Base-by-base conservation (phyloP, 768 basidiomycete genomes). In the Filobasidium wieringae region DNA sequence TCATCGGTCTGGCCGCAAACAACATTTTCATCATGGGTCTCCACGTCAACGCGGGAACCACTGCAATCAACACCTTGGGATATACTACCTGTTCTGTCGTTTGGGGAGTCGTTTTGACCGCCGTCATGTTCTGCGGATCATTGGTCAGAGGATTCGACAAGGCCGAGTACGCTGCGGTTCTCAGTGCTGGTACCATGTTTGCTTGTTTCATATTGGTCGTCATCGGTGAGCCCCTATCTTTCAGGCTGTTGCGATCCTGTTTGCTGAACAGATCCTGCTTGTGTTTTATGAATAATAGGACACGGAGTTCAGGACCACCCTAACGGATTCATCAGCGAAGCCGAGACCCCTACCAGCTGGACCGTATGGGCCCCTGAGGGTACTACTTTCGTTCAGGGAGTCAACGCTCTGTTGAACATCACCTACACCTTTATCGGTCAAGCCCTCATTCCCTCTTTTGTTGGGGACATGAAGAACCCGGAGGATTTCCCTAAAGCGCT, bases 401-500 rank as follows among this genome's bases (percentile, higher is more conserved):
- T 64, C 43, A 61, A 40, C 36, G 55, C 57, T 9, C 24, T 58
- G 15, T 32, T 61, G 9, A 58, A 61, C 57, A 64, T 58, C 34
- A 51, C 30, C 49, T 66, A 64, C 51, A 64, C 65, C 3, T 66
- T 57, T 32, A 57, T 63, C 51, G 66, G 66, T 11, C 66, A 67
- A 36, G 66, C 66, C 14, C 45, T 67, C 24, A 67, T 67, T 26
- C 66, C 66, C 1, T 63, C 63, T 0, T 67, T 64, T 41, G 60
- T 64, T 19, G 66, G 66, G 22, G 66, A 67, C 52, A 67, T 67
- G 66, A 57, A 41, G 17, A 27, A 47, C 0, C 66, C 66, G 1
- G 59, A 66, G 19, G 66, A 64, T 36, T 67, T 67, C 60, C 63
- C 63, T 24, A 67, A 64, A 33, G 66, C 66, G 1, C 62, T 67